phyloP scores from a whole-genome alignment of 768 basidiomycete genomes.

The Lyophyllum atratum region DNA sequence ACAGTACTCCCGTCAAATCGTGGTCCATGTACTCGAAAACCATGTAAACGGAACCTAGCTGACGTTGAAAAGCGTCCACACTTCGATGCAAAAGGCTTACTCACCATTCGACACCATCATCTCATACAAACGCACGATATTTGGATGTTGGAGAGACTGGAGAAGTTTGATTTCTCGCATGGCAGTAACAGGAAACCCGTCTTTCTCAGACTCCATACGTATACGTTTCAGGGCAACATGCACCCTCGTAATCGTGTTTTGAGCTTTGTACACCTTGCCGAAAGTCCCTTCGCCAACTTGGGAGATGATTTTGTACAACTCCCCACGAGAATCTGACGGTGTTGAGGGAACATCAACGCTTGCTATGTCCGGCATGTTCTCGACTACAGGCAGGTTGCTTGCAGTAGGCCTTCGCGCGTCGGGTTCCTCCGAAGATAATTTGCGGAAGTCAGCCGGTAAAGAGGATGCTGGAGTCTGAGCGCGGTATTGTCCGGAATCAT shows the following conservation, averaged over 20 bases:
- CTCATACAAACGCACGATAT: constrained; percentile 88
- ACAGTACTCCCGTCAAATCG: constrained; percentile 92
- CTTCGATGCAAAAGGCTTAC: constrained; percentile 17
- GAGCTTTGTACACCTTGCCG: constrained; percentile 96
- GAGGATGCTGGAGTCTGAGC: background rate
- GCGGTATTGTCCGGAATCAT: background rate
- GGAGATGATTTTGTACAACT: constrained; percentile 83
- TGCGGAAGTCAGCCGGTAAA: background rate
- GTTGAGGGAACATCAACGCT: constrained; percentile 14
- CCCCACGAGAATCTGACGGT: constrained; percentile 33
- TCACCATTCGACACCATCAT: constrained; percentile 99
- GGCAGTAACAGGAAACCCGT: constrained; percentile 98
- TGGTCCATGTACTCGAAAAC: constrained; percentile 99
- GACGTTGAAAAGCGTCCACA: constrained; percentile 9
- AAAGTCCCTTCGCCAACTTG: constrained; percentile 99
- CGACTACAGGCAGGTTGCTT: constrained; percentile 1
- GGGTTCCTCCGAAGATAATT: background rate
- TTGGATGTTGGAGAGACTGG: constrained; percentile 86
- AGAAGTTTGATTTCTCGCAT: constrained; percentile 99
- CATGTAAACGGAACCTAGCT: constrained; percentile 92
- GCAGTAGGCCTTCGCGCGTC: background rate
- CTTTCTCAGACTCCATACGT: constrained; percentile 95
- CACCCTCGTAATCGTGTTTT: constrained; percentile 72
- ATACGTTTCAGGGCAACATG: constrained; percentile 95
- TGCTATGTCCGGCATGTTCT: constrained; percentile 2